A percentile compares a stretch with the other conserved stretches of the same genome.
These are phyloP conservation scores for Amphicarpaea edgeworthii DNA, from an alignment of 306 rosid species.

Conservation along the genomic window DNA sequence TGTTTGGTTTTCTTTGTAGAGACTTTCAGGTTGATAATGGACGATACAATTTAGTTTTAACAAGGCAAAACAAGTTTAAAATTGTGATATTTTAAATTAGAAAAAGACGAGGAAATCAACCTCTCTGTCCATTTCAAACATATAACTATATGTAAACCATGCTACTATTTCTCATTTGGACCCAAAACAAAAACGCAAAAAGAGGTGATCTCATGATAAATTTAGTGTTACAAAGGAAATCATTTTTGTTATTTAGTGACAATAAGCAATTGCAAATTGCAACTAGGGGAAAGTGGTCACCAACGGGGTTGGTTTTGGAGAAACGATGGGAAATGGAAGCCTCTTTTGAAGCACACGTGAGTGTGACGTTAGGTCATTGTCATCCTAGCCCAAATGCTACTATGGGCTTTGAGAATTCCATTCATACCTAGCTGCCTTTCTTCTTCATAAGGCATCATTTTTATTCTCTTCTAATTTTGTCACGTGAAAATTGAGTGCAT, in stretches of 20 bases:
- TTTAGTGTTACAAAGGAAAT: neutral
- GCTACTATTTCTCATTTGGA: neutral
- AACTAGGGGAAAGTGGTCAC: neutral
- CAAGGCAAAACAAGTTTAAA: slow-evolving; percentile 26
- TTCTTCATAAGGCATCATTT: neutral
- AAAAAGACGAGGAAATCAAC: neutral
- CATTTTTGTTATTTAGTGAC: neutral
- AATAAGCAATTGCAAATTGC: neutral
- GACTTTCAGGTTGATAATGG: neutral
- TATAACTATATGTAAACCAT: neutral
- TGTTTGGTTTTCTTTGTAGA: neutral
- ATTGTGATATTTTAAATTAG: neutral
- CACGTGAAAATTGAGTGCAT: neutral
- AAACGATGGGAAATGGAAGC: neutral
- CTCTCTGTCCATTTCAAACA: neutral
- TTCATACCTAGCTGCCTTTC: neutral
- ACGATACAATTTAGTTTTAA: neutral
- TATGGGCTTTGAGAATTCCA: neutral
- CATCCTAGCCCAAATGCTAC: neutral
- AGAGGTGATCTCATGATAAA: neutral
- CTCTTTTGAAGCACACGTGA: neutral
- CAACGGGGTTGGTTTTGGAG: neutral
- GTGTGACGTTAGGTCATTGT: slow-evolving; percentile 1
- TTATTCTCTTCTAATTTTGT: neutral
- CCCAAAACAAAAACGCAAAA: neutral